Conservation (phyloP, 768 basidiomycete genomes). For the Suillus ampliporus region DNA sequence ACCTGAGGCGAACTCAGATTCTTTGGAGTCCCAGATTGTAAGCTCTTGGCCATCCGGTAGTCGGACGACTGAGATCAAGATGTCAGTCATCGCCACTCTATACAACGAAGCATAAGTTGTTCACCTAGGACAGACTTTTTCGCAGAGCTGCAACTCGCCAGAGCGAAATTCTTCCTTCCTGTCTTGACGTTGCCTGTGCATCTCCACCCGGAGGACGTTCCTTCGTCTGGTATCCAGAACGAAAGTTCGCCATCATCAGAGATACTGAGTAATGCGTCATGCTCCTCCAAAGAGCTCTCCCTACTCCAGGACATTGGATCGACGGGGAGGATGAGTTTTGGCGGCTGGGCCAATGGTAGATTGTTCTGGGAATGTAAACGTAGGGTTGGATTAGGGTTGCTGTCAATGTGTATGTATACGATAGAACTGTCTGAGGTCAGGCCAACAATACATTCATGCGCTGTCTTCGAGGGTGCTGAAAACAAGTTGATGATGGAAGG, state of each 20-base stretch:
- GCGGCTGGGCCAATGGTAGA: conserved; percentile 56
- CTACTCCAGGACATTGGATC: conserved; percentile 88
- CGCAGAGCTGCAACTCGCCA: conserved; percentile 85
- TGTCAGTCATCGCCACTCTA: conserved; percentile 11
- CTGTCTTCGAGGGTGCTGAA: conserved; percentile 60
- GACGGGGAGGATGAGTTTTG: conserved; percentile 70
- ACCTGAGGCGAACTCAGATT: conserved; percentile 91
- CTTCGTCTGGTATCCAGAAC: conserved; percentile 80
- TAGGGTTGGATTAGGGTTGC: conserved; percentile 44
- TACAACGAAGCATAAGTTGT: conserved; percentile 26
- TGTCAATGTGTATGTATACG: conserved; percentile 55
- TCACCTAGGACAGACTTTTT: conserved; percentile 90
- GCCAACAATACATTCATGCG: conserved; percentile 65
- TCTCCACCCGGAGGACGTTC: conserved; percentile 50
- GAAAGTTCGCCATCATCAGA: conserved; percentile 78
- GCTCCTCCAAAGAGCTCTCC: conserved; percentile 50
- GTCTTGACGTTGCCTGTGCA: conserved; percentile 80
- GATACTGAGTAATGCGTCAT: conserved; percentile 82
- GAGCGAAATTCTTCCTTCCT: conserved; percentile 63
- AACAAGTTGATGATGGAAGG: conserved; percentile 66
- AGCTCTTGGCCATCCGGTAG: conserved; percentile 71
- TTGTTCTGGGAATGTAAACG: conserved; percentile 51
- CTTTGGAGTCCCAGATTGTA: conserved; percentile 96
- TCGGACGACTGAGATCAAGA: conserved; percentile 57
- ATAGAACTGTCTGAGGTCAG: conserved; percentile 67